phyloP scores from a whole-genome alignment of 352 stramenopile genomes.

The Phytopythium litorale region DNA sequence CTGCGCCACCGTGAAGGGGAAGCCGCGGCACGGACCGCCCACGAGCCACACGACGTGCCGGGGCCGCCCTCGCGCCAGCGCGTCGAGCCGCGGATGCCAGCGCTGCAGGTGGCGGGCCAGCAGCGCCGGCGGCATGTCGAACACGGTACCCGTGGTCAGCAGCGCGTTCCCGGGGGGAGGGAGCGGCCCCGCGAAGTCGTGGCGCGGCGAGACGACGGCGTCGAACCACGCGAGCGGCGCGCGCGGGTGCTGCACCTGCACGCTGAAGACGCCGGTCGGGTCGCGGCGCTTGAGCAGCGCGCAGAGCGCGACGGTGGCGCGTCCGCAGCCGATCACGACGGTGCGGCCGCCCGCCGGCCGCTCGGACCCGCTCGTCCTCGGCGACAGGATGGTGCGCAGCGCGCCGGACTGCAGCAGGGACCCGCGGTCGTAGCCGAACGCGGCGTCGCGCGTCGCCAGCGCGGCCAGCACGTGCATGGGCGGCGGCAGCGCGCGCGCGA shows the following conservation, averaged over 20 bases:
- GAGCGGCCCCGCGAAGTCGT: constrained; percentile 32
- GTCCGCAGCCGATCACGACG: constrained; percentile 68
- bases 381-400: constrained; percentile 3
- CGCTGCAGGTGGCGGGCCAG: constrained; percentile 21
- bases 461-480: constrained; percentile 35
- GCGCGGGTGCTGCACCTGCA: constrained; percentile 78
- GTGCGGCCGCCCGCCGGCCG: constrained; percentile 8
- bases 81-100: constrained; percentile 19
- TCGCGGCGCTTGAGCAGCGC: constrained; percentile 37
- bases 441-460: constrained; percentile 26
- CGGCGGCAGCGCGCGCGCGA: constrained; percentile 32
- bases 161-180: constrained; percentile 23
- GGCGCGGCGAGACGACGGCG: constrained; percentile 51
- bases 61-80: constrained; percentile 16
- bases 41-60: constrained; percentile 48
- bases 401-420: background rate
- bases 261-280: constrained; percentile 34
- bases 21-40: constrained; percentile 63
- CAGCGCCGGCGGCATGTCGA: constrained; percentile 24
- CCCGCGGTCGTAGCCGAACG: constrained; percentile 41
- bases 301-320: constrained; percentile 61
- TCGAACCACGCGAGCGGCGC: constrained; percentile 51
- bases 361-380: background rate
- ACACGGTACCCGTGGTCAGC: constrained; percentile 53
- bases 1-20: constrained; percentile 35